These are phyloP conservation scores for Penicillium arizonense DNA, from an alignment of 495 filamentous ascomycete genomes.

Conservation along the genomic window DNA sequence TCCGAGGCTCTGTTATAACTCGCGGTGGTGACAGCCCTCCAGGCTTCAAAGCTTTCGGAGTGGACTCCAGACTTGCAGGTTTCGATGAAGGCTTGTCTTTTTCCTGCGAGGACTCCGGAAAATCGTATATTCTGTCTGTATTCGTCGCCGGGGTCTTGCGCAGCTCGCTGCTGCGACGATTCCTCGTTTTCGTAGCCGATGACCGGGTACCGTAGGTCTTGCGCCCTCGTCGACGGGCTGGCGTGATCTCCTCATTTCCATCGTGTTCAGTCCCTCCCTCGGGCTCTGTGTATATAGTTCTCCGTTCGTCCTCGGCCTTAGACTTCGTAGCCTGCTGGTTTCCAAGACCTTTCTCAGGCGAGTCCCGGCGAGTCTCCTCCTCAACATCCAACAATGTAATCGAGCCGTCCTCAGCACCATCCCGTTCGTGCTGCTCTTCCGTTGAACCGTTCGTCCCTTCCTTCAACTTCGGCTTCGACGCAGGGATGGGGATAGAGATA, in stretches of 20 bases:
- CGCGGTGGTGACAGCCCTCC: neutral
- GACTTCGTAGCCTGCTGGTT: neutral
- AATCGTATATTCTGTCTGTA: constrained; percentile 20
- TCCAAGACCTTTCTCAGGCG: neutral
- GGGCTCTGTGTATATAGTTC: neutral
- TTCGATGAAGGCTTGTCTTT: constrained; percentile 3
- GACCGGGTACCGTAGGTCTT: constrained; percentile 14
- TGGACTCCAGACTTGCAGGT: constrained; percentile 7
- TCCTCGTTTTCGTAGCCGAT: constrained; percentile 9
- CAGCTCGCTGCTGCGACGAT: neutral
- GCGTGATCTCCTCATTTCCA: constrained; percentile 1
- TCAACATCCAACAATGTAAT: constrained; percentile 5
- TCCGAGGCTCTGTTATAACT: neutral
- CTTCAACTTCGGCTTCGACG: neutral
- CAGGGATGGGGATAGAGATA: constrained; percentile 17
- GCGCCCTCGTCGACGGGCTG: constrained; percentile 3
- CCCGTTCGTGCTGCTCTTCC: neutral
- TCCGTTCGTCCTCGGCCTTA: neutral
- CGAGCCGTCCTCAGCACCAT: neutral
- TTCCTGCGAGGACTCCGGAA: constrained; percentile 16
- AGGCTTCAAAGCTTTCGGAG: constrained; percentile 5
- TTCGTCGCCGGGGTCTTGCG: neutral
- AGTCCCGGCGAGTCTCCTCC: neutral
- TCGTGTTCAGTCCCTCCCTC: neutral
- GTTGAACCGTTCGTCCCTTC: neutral